phyloP scores from a whole-genome alignment of 768 basidiomycete genomes.

The Lyophyllum semitale region DNA sequence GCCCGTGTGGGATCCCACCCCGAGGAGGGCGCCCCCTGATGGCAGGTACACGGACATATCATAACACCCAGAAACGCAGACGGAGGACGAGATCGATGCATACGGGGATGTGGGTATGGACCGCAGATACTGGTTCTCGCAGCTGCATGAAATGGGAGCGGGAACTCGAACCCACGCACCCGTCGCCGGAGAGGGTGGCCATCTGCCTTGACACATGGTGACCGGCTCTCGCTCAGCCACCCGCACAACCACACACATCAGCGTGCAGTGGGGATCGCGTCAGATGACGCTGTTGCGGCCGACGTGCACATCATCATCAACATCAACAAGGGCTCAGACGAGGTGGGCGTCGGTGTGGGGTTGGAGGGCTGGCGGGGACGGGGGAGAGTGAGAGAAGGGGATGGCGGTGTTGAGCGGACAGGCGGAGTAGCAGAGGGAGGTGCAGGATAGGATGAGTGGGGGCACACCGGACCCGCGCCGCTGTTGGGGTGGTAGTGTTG shows the following conservation, averaged over 20 bases:
- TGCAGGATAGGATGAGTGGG: conserved; percentile 20
- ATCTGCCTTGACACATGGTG: conserved; percentile 29
- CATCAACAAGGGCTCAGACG: conserved; percentile 33
- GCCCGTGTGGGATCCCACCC: conserved; percentile 54
- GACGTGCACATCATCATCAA: conserved; percentile 57
- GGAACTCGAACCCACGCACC: neutral
- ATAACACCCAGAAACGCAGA: conserved; percentile 73
- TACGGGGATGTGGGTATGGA: conserved; percentile 49
- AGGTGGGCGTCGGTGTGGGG: conserved; percentile 21
- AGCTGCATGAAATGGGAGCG: neutral
- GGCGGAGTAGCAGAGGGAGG: conserved; percentile 25
- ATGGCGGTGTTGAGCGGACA: conserved; percentile 24
- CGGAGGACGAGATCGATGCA: conserved; percentile 77
- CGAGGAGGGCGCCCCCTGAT: neutral
- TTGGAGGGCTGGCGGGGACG: conserved; percentile 18
- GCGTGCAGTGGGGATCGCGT: conserved; percentile 42
- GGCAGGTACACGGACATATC: neutral
- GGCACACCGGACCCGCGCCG: conserved; percentile 59
- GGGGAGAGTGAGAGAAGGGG: conserved; percentile 22
- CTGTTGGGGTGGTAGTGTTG: conserved; percentile 61
- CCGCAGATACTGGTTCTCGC: conserved; percentile 21
- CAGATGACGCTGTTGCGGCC: conserved; percentile 32
- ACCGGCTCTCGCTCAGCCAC: conserved; percentile 20
- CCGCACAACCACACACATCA: conserved; percentile 17
- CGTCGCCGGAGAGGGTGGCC: conserved; percentile 19